Evolutionary conservation across 2,329 filamentous ascomycete species (phyloP), one percentile per base, ranked within the genome.

Genomic region (Elsinoe necatrix): DNA sequence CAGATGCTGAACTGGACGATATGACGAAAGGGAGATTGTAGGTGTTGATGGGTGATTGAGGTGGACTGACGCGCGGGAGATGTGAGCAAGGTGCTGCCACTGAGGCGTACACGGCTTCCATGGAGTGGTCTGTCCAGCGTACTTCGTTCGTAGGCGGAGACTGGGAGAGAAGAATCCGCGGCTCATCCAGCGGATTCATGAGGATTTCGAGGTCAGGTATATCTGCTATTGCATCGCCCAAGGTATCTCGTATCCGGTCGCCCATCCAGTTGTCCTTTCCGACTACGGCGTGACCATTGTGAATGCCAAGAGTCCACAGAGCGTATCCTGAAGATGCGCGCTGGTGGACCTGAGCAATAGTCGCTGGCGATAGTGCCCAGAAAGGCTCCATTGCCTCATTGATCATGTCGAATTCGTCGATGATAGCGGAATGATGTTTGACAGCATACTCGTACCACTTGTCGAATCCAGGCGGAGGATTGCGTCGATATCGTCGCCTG

Each of bases 371-470:
- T 23, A 83, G 66, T 2, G 77, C 73, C 51, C 75, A 78, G 61
- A 83, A 84, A 1, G 80, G 80, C 7, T 77, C 67, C 11, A 84
- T 65, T 60, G 83, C 79, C 18, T 76, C 65, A 59, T 82, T 68
- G n/a, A 84, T 81, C 60, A 77, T 79, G 66, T 83, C 79, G 59
- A 77, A 84, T 59, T 82, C 78, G 59, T 84, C 81, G 48, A 83
- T 78, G 7, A 83, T 68, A 4, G 76, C 64, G 0, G 79, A 78
- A 9, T 73, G 75, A 35, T 75, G 75, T 7, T 68, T 73, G 4
- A 69, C 74, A 1, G 81, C 80, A 65, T 77, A 83, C 35, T 75
- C 66, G 62, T 79, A 83, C 81, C 81, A 84, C 57, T 75, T 70
- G 60, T 83, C 78, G 61, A 84, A 84, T 8, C 76, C 75, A 12